Evolutionary conservation across 768 basidiomycete species (phyloP).

Genomic region (Xerocomus spinulosus): DNA sequence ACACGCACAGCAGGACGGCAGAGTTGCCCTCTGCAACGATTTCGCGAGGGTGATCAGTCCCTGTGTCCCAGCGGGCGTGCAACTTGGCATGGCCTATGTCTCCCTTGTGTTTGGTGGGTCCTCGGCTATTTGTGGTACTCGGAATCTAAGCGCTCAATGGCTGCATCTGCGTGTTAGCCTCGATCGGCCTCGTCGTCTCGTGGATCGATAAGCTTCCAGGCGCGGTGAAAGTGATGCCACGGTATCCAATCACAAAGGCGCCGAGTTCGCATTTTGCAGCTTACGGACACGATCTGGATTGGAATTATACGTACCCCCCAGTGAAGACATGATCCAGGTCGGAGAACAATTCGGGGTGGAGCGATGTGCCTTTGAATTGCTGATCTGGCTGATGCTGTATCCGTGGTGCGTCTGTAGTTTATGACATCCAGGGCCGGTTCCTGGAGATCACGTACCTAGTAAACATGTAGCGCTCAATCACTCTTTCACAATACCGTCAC

Average conservation of each 20-base stretch:
- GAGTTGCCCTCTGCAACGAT: constrained; percentile 27
- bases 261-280: constrained; percentile 27
- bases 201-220: constrained; percentile 29
- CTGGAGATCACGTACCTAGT: constrained; percentile 1
- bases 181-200: constrained; percentile 19
- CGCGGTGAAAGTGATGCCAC: constrained; percentile 19
- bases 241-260: constrained; percentile 29
- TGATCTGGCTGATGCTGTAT: background rate
- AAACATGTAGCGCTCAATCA: constrained; percentile 8
- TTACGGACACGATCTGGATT: constrained; percentile 20
- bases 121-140: background rate
- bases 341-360: constrained; percentile 19
- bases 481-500: background rate
- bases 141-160: background rate
- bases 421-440: constrained; percentile 16
- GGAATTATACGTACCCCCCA: constrained; percentile 12
- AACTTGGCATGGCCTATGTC: constrained; percentile 31
- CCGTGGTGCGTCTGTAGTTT: background rate
- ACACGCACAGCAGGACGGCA: constrained; percentile 22
- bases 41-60: constrained; percentile 21
- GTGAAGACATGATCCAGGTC: constrained; percentile 3
- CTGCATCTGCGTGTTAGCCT: constrained; percentile 9
- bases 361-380: constrained; percentile 18
- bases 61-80: constrained; percentile 18
- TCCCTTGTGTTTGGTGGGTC: constrained; percentile 25